Evolutionary conservation across 768 basidiomycete genomes (phyloP).

Genomic region (Coprinopsis strossmayeri): DNA sequence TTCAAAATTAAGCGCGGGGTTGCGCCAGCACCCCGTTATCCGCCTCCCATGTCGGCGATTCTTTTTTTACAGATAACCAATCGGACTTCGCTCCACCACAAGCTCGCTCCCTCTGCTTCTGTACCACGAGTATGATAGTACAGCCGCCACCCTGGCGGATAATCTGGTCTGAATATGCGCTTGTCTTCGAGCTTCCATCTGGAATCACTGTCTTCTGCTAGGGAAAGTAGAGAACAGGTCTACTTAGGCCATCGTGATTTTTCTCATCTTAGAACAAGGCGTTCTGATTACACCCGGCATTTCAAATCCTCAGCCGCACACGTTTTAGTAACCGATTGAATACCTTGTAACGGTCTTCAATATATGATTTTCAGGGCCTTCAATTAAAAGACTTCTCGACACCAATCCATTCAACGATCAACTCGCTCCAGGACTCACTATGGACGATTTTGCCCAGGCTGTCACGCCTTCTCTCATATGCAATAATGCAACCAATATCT

Average conservation of each 20-base stretch:
- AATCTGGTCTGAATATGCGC: not conserved
- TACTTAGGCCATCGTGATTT: too few species aligned
- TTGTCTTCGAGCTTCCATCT: not conserved
- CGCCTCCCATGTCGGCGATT: not conserved
- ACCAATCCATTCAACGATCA: conserved; percentile 1
- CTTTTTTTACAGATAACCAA: not conserved
- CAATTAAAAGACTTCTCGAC: not conserved
- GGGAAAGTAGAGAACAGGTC: not conserved
- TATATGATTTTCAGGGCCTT: conserved; percentile 3
- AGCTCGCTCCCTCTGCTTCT: not conserved
- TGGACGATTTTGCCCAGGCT: conserved; percentile 2
- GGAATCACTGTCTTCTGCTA: not conserved
- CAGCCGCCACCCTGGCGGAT: not conserved
- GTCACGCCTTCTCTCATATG: not conserved
- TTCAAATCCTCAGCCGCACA: not conserved
- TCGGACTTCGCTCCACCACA: not conserved
- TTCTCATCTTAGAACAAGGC: not conserved
- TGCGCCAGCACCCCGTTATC: too few species aligned
- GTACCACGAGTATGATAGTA: conserved; percentile 2
- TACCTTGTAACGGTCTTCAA: not conserved
- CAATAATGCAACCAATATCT: not conserved
- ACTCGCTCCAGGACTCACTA: not conserved
- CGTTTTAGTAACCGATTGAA: not conserved
- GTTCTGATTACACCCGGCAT: not conserved
- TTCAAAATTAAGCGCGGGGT: too few species aligned